These are phyloP conservation scores for Chaetomium sp. DNA, from an alignment of 2,329 filamentous ascomycete genomes.

Conservation along the genomic window DNA sequence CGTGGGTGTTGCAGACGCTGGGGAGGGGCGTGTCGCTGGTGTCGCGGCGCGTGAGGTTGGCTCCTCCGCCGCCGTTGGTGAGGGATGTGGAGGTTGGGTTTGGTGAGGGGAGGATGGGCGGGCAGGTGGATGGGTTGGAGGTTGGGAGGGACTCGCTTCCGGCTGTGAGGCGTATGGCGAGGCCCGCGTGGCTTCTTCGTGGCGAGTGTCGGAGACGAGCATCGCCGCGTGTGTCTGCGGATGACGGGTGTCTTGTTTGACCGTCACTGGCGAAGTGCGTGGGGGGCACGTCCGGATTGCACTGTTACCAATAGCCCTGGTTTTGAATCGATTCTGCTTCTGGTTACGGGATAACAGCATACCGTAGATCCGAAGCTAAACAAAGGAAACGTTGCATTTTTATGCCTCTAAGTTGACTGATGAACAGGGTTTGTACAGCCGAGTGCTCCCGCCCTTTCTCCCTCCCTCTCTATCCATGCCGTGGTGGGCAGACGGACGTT, in stretches of 20 bases:
- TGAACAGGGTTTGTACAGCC: conserved; percentile 31
- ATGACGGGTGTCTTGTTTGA: conserved; percentile 17
- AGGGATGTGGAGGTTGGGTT: conserved; percentile 13
- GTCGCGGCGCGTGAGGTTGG: background rate
- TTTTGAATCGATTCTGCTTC: conserved; percentile 21
- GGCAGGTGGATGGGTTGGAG: conserved; percentile 5
- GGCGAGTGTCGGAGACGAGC: conserved; percentile 1
- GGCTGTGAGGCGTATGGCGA: background rate
- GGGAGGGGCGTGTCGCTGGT: conserved; percentile 22
- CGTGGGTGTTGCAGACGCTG: background rate
- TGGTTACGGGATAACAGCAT: background rate
- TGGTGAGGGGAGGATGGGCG: background rate
- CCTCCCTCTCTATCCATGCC: conserved; percentile 14
- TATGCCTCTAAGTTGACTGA: conserved; percentile 28
- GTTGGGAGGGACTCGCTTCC: background rate
- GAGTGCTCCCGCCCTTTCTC: conserved; percentile 8
- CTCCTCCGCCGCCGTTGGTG: background rate
- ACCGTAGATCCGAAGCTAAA: background rate
- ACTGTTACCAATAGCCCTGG: conserved; percentile 19
- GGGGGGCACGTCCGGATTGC: conserved; percentile 6
- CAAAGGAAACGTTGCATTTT: conserved; percentile 27
- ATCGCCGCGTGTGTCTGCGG: background rate
- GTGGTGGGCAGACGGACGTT: background rate
- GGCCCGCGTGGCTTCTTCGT: background rate
- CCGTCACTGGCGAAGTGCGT: background rate